Conservation (phyloP, 441 rosid species). For the Adansonia rubrostipa region DNA sequence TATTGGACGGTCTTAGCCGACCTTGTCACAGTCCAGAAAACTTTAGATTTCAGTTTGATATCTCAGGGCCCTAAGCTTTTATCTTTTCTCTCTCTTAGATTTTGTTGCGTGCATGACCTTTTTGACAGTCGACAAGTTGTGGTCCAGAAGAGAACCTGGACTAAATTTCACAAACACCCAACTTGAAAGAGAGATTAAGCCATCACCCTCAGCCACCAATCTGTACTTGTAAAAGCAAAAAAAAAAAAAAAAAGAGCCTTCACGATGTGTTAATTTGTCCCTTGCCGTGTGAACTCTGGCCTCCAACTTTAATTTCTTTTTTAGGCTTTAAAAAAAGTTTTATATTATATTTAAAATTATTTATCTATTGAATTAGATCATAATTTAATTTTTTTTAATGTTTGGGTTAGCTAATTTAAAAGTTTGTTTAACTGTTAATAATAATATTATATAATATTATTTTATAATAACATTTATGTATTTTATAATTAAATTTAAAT, state of each 20-base stretch:
- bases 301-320: not conserved
- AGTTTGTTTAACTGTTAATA: no score
- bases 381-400: no score
- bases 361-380: no score
- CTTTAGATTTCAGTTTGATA: conserved; percentile 12
- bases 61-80: not conserved
- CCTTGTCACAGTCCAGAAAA: not conserved
- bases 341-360: no score
- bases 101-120: not conserved
- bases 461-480: no score
- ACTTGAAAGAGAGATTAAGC: not conserved
- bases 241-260: not conserved
- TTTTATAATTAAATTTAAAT: no score
- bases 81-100: no score
- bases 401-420: no score
- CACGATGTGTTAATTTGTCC: not conserved
- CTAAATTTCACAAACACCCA: not conserved
- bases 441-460: no score
- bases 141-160: not conserved
- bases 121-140: conserved; percentile 2
- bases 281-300: no score
- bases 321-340: no score
- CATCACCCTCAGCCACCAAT: not conserved
- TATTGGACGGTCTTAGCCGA: not conserved
- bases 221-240: not conserved